Evolutionary conservation across 345 rosid species (phyloP).

Genomic region (Heritiera fomes): DNA sequence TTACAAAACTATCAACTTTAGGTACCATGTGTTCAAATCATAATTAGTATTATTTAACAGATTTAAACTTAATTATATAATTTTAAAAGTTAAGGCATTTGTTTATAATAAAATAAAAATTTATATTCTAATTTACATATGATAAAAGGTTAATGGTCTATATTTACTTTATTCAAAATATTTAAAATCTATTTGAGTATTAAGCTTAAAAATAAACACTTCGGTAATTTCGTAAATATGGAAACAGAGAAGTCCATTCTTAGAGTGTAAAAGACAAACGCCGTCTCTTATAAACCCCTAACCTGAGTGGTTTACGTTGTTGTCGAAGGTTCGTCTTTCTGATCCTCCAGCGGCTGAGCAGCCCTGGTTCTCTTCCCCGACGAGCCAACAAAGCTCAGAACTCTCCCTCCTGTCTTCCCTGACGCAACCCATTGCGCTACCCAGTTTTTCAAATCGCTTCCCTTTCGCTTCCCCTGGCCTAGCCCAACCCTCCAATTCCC

Average conservation of each 20-base stretch:
- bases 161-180: no score
- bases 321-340: neutral
- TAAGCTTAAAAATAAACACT: neutral
- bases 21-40: no score
- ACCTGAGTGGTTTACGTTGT: neutral
- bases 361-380: neutral
- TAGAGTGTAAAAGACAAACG: neutral
- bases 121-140: no score
- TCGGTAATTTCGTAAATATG: slow-evolving; percentile 34
- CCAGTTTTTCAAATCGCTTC: neutral
- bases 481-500: slow-evolving; percentile 30
- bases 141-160: no score
- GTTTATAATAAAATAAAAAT: no score
- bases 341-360: neutral
- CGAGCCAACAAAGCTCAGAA: neutral
- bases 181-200: no score
- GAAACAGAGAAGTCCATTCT: slow-evolving; percentile 14
- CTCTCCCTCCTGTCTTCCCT: neutral
- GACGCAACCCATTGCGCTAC: neutral
- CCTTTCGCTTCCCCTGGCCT: slow-evolving; percentile 21
- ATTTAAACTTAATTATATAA: no score
- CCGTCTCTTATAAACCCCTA: slow-evolving; percentile 15
- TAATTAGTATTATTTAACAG: no score
- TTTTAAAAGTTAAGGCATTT: no score
- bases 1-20: no score